Evolutionary conservation across 75 land plant genomes (phyloP).

Genomic region (Pseudotsuga menziesii): DNA sequence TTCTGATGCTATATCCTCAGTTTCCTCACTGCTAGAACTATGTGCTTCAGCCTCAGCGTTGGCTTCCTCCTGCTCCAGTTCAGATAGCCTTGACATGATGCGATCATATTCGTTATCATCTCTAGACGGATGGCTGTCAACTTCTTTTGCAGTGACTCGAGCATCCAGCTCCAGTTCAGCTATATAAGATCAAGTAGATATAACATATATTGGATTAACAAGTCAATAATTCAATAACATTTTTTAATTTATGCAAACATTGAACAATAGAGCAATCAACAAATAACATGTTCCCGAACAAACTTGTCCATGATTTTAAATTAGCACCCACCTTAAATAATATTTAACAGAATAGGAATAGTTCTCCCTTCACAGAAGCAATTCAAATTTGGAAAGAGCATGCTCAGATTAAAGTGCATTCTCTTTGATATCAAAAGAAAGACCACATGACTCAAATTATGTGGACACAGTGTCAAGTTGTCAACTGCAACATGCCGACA

Average conservation of each 20-base stretch:
- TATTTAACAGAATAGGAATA: too few relatives aligned
- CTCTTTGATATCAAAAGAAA: neutral
- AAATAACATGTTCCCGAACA: neutral
- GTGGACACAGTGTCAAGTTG: neutral
- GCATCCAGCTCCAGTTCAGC: constrained; percentile 6
- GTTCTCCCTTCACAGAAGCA: neutral
- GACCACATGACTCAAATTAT: neutral
- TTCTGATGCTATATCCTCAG: constrained; percentile 6
- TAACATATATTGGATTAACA: neutral
- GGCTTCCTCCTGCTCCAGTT: constrained; percentile 50
- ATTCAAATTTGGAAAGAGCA: neutral
- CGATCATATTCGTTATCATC: constrained; percentile 42
- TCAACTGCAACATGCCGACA: neutral
- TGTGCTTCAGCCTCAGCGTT: constrained; percentile 26
- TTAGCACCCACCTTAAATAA: neutral
- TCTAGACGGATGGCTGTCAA: neutral
- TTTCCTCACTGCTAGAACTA: constrained; percentile 9
- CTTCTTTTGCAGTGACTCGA: constrained; percentile 10
- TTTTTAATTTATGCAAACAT: neutral
- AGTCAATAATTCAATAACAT: neutral
- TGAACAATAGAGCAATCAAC: neutral
- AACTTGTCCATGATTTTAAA: neutral
- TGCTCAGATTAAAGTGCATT: neutral
- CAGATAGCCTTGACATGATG: constrained; percentile 42
- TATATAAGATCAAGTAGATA: neutral